A percentile compares a stretch with the other conserved stretches of the same genome.
phyloP scores from a whole-genome alignment of 2,329 filamentous ascomycete genomes.

The Phoma sp. region DNA sequence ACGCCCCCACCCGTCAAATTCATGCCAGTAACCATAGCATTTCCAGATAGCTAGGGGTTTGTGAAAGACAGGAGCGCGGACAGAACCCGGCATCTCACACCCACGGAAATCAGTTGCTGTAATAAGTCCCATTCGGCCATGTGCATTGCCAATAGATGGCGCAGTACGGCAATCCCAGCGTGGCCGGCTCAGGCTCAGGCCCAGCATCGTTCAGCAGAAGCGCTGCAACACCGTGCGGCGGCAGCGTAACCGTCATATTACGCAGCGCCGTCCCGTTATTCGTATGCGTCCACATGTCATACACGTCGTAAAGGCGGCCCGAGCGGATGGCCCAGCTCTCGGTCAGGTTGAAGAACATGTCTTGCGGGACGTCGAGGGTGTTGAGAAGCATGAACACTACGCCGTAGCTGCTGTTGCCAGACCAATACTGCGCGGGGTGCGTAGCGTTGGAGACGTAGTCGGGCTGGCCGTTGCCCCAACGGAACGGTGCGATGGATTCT shows the following conservation, averaged over 20 bases:
- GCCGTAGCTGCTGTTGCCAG: slow-evolving; percentile 20
- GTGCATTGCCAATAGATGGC: slow-evolving; percentile 21
- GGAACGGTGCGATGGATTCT: slow-evolving; percentile 45
- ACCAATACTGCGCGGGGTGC: slow-evolving; percentile 28
- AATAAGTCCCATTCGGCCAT: slow-evolving; percentile 22
- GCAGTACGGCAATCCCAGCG: slow-evolving; percentile 16
- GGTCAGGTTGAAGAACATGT: slow-evolving; percentile 30
- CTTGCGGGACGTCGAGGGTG: slow-evolving; percentile 6
- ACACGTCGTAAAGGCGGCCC: slow-evolving; percentile 18
- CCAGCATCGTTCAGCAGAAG: slow-evolving; percentile 21
- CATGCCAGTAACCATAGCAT: no score
- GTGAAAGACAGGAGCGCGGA: no score
- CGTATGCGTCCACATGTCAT: slow-evolving; percentile 24
- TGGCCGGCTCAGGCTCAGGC: slow-evolving; percentile 12
- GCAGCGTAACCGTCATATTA: slow-evolving; percentile 15
- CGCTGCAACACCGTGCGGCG: slow-evolving; percentile 21
- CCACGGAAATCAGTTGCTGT: slow-evolving; percentile 13
- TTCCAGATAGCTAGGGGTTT: no score
- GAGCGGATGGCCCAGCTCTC: slow-evolving; percentile 21
- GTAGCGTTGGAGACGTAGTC: slow-evolving; percentile 56
- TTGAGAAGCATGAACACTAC: slow-evolving; percentile 28
- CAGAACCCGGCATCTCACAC: neutral
- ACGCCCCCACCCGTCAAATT: no score
- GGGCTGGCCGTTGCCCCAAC: slow-evolving; percentile 54
- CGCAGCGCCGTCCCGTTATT: slow-evolving; percentile 18